Evolutionary conservation across 176 grass and related monocot species (phyloP).

Genomic region (Oryza longistaminata): DNA sequence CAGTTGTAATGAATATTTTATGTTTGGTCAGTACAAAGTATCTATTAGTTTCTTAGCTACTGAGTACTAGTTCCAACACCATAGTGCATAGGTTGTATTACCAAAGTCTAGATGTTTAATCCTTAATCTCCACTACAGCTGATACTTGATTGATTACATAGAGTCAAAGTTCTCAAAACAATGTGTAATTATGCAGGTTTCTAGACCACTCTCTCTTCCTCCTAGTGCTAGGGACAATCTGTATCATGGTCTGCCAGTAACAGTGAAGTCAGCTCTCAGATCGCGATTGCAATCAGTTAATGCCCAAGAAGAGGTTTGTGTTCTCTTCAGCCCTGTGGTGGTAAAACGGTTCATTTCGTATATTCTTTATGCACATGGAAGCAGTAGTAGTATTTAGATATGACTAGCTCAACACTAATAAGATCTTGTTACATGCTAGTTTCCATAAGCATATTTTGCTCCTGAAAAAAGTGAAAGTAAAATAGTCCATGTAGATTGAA

Average conservation of each 20-base stretch:
- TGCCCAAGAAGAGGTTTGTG: constrained; percentile 80
- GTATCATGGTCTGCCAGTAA: constrained; percentile 79
- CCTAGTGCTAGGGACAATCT: constrained; percentile 85
- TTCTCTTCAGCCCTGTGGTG: not conserved
- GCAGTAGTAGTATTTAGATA: not conserved
- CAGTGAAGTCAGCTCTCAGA: constrained; percentile 75
- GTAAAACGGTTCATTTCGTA: constrained; percentile 1
- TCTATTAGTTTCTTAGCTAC: not conserved
- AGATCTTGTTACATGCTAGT: not conserved
- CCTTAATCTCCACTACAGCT: not conserved
- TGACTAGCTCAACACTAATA: not conserved
- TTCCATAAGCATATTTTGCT: not conserved
- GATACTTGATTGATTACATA: not conserved
- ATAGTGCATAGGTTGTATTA: not conserved
- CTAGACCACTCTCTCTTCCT: constrained; percentile 82
- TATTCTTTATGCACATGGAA: not conserved
- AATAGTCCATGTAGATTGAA: not conserved
- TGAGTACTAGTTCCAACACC: not conserved
- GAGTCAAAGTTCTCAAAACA: not conserved
- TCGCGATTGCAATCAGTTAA: constrained; percentile 54
- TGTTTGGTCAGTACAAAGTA: not conserved
- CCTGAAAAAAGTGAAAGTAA: not conserved
- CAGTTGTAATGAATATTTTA: constrained; percentile 6
- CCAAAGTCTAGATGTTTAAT: not conserved
- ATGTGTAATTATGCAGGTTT: constrained; percentile 57